phyloP scores from a whole-genome alignment of 2,329 filamentous ascomycete species.

The Alternaria sp. region DNA sequence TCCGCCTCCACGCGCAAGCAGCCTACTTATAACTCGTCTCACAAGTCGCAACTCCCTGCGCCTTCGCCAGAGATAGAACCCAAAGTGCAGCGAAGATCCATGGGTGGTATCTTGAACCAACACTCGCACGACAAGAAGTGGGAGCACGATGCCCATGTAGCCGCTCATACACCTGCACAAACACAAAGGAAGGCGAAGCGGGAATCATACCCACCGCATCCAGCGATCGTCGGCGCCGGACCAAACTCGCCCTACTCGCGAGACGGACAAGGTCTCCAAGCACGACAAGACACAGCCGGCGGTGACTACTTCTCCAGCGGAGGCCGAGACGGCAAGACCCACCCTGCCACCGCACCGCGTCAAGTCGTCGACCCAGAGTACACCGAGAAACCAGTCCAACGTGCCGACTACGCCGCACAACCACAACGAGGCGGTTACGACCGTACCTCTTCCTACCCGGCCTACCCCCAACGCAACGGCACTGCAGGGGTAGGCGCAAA shows the following conservation, averaged over 20 bases:
- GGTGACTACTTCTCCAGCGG: constrained; percentile 41
- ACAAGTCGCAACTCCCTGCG: constrained; percentile 42
- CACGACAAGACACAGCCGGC: constrained; percentile 33
- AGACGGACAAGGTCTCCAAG: constrained; percentile 34
- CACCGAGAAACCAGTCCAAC: constrained; percentile 16
- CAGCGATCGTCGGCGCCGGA: constrained; percentile 45
- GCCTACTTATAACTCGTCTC: constrained; percentile 43
- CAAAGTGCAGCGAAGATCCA: constrained; percentile 35
- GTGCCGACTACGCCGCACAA: constrained; percentile 26
- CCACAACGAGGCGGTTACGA: constrained; percentile 29
- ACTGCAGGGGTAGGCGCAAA: constrained; percentile 37
- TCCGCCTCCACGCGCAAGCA: constrained; percentile 31
- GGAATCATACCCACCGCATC: constrained; percentile 44
- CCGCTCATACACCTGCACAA: constrained; percentile 32
- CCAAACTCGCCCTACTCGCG: constrained; percentile 42
- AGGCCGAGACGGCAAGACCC: constrained; percentile 22
- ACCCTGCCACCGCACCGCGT: constrained; percentile 11
- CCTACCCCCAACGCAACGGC: constrained; percentile 26
- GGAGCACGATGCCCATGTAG: constrained; percentile 40
- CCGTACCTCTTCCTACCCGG: constrained; percentile 28
- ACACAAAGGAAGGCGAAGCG: constrained; percentile 31
- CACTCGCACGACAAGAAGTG: constrained; percentile 32
- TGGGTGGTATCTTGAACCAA: constrained; percentile 45
- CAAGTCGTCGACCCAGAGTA: constrained; percentile 15
- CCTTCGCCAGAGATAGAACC: constrained; percentile 20